Evolutionary conservation across 2,329 filamentous ascomycete species (phyloP).

Genomic region (Epichloe uncinata): DNA sequence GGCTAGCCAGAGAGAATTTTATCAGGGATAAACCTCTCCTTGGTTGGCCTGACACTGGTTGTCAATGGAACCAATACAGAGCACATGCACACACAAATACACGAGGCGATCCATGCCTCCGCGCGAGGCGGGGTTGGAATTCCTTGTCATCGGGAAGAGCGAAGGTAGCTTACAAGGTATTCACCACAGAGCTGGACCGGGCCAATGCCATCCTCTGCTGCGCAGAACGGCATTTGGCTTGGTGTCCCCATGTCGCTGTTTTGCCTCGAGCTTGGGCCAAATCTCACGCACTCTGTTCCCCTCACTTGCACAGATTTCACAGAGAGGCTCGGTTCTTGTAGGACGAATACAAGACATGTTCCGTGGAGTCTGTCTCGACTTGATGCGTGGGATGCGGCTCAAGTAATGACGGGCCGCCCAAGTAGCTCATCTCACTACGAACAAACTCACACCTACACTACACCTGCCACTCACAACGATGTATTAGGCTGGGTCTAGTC

Average conservation of each 20-base stretch:
- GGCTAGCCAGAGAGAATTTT: slow-evolving; percentile 16
- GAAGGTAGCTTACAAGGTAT: slow-evolving; percentile 14
- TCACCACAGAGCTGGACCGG: slow-evolving; percentile 18
- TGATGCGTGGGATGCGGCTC: neutral
- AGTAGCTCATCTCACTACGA: slow-evolving; percentile 15
- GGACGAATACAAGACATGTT: neutral
- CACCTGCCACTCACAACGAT: neutral
- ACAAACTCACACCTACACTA: neutral
- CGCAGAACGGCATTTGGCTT: slow-evolving; percentile 10
- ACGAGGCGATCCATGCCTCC: slow-evolving; percentile 1
- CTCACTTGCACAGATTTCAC: too few relatives aligned
- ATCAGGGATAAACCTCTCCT: slow-evolving; percentile 24
- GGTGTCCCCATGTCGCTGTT: slow-evolving; percentile 4
- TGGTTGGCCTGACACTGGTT: slow-evolving; percentile 28
- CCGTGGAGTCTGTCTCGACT: neutral
- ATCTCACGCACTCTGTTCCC: neutral
- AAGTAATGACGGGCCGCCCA: slow-evolving; percentile 2
- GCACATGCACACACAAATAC: slow-evolving; percentile 3
- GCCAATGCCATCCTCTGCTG: slow-evolving; percentile 16
- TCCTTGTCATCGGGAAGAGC: slow-evolving; percentile 13
- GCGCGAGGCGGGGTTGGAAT: neutral
- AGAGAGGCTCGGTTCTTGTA: neutral
- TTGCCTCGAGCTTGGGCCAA: slow-evolving; percentile 1
- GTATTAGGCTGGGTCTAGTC: neutral
- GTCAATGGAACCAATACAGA: slow-evolving; percentile 24